Evolutionary conservation across 495 filamentous ascomycete species (phyloP), one percentile per base, ranked within the genome.

Genomic region (Xylaria curta): DNA sequence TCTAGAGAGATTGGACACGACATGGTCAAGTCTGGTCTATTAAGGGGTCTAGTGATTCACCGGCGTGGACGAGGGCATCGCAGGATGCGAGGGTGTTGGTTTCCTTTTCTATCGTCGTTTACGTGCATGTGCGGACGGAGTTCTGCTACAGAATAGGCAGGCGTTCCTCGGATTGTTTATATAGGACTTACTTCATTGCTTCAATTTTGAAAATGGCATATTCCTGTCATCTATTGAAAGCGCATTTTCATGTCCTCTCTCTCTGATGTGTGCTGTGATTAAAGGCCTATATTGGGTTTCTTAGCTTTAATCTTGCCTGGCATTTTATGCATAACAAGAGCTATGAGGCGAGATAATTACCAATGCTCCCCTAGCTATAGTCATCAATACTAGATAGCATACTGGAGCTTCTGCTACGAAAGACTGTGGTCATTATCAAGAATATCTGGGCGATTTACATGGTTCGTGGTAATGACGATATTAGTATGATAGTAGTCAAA

Each of bases 71-170:
- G 47, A 24, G 31, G 46, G 44, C 19, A 7, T 24, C 19, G 24
- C n/a, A 21, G 24, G 44, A 31, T 13, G 58, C 31, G 53, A 49
- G n/a, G 44, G 51, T 44, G 24, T 46, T 59, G 7, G 51, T 44
- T 31, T 21, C 40, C 9, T 44, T 33, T 26, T 6, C n/a, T 5
- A 36, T 40, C 8, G n/a, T 70, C 13, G 9, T 51, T 70, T 49
- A 33, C 58, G 56, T 70, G 68, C 68, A 70, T 70, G 61, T 64
- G 60, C 59, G 68, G 68, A 70, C 59, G 68, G 68, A 62, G 68
- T 70, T 64, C 68, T 70, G 60, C 68, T 70, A 17, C 68, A 64
- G 38, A 64, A 70, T 31, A 36, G 59, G 47, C 44, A n/a, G 68
- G 68, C 68, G 68, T 70, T 70, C 13, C 17, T 40, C 8, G 33